phyloP scores from a whole-genome alignment of 257 asterid genomes.

The Salvia miltiorrhiza region DNA sequence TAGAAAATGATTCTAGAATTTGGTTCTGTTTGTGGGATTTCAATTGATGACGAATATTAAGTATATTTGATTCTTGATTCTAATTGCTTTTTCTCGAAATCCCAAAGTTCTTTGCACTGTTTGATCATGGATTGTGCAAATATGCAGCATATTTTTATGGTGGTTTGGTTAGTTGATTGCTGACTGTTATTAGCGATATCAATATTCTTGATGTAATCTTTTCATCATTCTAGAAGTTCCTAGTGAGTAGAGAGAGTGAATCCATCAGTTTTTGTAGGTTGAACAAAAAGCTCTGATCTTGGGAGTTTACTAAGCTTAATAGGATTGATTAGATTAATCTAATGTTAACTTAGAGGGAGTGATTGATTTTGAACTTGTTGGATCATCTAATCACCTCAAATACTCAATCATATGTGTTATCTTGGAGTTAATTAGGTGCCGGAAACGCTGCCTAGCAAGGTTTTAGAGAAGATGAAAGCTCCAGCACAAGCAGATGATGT shows the following conservation, averaged over 20 bases:
- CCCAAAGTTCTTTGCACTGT: neutral
- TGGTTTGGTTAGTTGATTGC: neutral
- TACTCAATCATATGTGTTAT: neutral
- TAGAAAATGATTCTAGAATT: neutral
- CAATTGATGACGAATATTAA: neutral
- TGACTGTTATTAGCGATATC: neutral
- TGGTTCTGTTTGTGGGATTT: neutral
- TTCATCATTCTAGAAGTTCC: neutral
- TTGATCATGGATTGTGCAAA: neutral
- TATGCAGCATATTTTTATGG: neutral
- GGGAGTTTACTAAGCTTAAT: too few species aligned
- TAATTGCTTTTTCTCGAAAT: neutral
- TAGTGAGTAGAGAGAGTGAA: neutral
- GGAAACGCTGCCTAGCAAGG: constrained; percentile 60
- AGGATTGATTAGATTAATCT: neutral
- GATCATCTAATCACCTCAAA: neutral
- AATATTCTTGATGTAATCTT: neutral
- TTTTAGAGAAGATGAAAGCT: constrained; percentile 88
- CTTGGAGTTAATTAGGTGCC: constrained; percentile 48
- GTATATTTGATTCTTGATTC: neutral
- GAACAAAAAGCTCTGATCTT: neutral
- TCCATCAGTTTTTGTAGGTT: neutral
- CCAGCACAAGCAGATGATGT: constrained; percentile 68
- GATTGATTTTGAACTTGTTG: neutral
- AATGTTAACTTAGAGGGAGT: neutral